Percentiles rank a stretch among this genome's conserved stretches.
Evolutionary conservation across 257 asterid genomes (phyloP).

Genomic region (Gardenia jasminoides): DNA sequence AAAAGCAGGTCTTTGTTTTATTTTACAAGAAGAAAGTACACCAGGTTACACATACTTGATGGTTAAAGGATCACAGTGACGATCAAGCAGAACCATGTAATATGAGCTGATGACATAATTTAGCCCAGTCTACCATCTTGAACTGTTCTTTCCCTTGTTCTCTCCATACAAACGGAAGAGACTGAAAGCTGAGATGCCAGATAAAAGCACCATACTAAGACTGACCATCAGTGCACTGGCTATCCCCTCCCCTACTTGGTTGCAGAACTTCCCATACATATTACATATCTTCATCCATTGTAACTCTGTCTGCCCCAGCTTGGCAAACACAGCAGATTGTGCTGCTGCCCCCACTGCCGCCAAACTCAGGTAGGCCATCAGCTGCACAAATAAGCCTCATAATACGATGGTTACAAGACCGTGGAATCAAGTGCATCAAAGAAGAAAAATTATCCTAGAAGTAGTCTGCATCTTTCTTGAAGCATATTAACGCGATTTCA

Average conservation of each 20-base stretch:
- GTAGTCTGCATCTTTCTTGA: neutral
- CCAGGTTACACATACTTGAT: slow-evolving; percentile 23
- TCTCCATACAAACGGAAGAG: slow-evolving; percentile 84
- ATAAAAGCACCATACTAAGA: slow-evolving; percentile 54
- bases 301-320: slow-evolving; percentile 67
- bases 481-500: neutral
- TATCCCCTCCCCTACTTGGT: slow-evolving; percentile 80
- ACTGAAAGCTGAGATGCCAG: slow-evolving; percentile 80
- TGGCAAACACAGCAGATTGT: slow-evolving; percentile 62
- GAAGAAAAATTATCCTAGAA: neutral
- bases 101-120: no score
- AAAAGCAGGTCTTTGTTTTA: neutral
- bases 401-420: neutral
- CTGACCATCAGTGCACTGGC: slow-evolving; percentile 62
- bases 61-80: slow-evolving; percentile 11
- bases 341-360: slow-evolving; percentile 76
- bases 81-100: neutral
- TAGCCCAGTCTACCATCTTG: slow-evolving; percentile 39
- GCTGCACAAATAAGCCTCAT: slow-evolving; percentile 32
- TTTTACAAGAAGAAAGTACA: slow-evolving; percentile 13
- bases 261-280: slow-evolving; percentile 72
- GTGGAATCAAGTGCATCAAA: neutral
- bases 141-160: slow-evolving; percentile 44
- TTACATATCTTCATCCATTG: slow-evolving; percentile 89
- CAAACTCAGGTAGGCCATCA: slow-evolving; percentile 70